These are phyloP conservation scores for Barnettozyma sucrosica DNA, from an alignment of 805 yeast species.

Conservation along the genomic window DNA sequence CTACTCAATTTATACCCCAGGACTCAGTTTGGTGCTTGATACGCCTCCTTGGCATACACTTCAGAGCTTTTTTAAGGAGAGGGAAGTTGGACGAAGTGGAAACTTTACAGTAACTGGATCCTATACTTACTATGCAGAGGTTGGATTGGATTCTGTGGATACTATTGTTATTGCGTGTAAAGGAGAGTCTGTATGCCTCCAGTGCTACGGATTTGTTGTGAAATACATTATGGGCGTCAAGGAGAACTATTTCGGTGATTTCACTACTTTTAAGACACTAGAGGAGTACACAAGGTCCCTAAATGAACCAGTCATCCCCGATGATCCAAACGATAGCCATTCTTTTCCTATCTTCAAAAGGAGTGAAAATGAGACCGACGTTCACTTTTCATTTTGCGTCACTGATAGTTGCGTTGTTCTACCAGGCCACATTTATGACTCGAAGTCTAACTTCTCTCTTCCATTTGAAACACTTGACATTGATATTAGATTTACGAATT, in stretches of 20 bases:
- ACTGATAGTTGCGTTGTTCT: constrained; percentile 64
- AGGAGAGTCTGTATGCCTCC: constrained; percentile 61
- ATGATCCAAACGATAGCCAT: neutral
- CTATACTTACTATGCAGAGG: constrained; percentile 51
- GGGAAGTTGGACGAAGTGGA: constrained; percentile 61
- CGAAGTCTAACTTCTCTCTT: constrained; percentile 54
- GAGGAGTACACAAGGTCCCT: constrained; percentile 59
- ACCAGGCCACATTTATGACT: constrained; percentile 68
- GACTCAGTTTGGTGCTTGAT: constrained; percentile 55
- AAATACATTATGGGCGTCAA: constrained; percentile 68
- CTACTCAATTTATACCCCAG: constrained; percentile 48
- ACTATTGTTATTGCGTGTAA: constrained; percentile 57
- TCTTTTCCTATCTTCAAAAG: constrained; percentile 29
- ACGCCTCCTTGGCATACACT: constrained; percentile 93
- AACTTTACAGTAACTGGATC: constrained; percentile 59
- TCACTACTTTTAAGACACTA: constrained; percentile 74
- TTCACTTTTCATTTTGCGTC: constrained; percentile 65
- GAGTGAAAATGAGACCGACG: constrained; percentile 69
- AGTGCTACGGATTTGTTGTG: constrained; percentile 74
- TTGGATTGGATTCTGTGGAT: constrained; percentile 66
- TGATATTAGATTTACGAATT: constrained; percentile 83
- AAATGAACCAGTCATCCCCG: neutral
- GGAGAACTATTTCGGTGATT: constrained; percentile 89
- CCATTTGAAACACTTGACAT: constrained; percentile 61
- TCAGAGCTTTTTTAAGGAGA: constrained; percentile 58